These are phyloP conservation scores for Xerocomellus chrysenteron DNA, from an alignment of 768 basidiomycete species.

Conservation along the genomic window DNA sequence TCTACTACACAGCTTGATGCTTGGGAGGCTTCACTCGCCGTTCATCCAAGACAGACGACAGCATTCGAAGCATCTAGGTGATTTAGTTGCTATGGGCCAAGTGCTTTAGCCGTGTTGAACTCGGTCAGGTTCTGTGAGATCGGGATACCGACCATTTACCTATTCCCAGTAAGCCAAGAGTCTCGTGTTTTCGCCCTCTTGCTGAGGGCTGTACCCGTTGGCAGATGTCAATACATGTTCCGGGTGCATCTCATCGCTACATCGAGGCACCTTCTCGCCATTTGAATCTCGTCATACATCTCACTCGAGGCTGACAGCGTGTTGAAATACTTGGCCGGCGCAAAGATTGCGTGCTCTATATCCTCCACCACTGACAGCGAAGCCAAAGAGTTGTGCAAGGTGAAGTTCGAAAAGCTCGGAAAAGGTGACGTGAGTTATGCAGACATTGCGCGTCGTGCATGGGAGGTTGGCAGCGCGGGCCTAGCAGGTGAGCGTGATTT, in stretches of 20 bases:
- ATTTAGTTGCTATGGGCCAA: conserved; percentile 92
- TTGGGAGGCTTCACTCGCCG: too few relatives aligned
- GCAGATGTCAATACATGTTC: conserved; percentile 78
- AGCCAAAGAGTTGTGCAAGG: conserved; percentile 75
- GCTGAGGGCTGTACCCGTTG: conserved; percentile 1
- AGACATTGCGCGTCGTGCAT: conserved; percentile 91
- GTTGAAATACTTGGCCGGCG: conserved; percentile 93
- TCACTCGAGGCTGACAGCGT: conserved; percentile 83
- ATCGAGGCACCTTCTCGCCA: conserved; percentile 86
- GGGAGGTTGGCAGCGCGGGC: conserved; percentile 79
- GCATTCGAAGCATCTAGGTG: too few relatives aligned
- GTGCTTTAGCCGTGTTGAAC: conserved; percentile 90
- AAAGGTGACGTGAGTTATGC: conserved; percentile 85
- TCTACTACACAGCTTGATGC: too few relatives aligned
- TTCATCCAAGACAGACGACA: too few relatives aligned
- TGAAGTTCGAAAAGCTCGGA: conserved; percentile 83
- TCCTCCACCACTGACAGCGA: conserved; percentile 57
- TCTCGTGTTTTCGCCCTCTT: neutral
- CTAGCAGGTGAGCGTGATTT: conserved; percentile 63
- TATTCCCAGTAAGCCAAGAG: conserved; percentile 71
- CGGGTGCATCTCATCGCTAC: conserved; percentile 80
- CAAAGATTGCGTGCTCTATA: conserved; percentile 80
- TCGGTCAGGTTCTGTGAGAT: conserved; percentile 90
- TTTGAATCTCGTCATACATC: conserved; percentile 85
- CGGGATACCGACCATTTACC: conserved; percentile 79